These are phyloP conservation scores for Lepiota brunneoincarnata DNA, from an alignment of 768 basidiomycete species.

Conservation along the genomic window DNA sequence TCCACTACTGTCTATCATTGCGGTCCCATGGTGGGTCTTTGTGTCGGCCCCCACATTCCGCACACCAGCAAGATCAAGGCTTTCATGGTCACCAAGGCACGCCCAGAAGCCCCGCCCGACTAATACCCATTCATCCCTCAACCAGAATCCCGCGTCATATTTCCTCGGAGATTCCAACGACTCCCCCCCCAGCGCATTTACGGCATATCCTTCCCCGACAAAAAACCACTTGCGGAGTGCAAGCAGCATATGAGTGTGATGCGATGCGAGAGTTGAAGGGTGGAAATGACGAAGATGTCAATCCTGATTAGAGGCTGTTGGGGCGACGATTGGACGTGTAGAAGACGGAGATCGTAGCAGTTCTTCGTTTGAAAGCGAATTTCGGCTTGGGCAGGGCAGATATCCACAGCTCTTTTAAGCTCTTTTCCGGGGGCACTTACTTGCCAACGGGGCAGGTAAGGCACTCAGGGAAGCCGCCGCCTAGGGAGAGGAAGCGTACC, in stretches of 20 bases:
- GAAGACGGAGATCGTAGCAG: slow-evolving; percentile 14
- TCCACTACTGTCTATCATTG: slow-evolving; percentile 98
- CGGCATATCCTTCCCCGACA: slow-evolving; percentile 98
- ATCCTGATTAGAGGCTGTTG: not conserved
- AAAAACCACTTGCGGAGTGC: slow-evolving; percentile 92
- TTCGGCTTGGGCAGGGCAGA: slow-evolving; percentile 49
- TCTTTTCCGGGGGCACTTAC: slow-evolving; percentile 58
- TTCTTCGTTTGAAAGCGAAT: slow-evolving; percentile 61
- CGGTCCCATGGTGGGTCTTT: slow-evolving; percentile 97
- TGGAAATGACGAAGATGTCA: slow-evolving; percentile 9
- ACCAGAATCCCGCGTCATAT: slow-evolving; percentile 93
- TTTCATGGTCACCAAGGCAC: slow-evolving; percentile 92
- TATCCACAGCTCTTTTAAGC: slow-evolving; percentile 48
- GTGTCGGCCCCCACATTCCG: slow-evolving; percentile 95
- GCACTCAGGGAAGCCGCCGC: not conserved
- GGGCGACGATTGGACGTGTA: slow-evolving; percentile 6
- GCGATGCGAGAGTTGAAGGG: slow-evolving; percentile 41
- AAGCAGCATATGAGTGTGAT: slow-evolving; percentile 53
- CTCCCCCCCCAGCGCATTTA: slow-evolving; percentile 93
- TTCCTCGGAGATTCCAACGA: slow-evolving; percentile 94
- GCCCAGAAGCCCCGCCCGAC: not conserved
- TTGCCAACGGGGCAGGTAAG: slow-evolving; percentile 43
- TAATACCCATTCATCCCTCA: not conserved
- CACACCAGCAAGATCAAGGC: slow-evolving; percentile 98
- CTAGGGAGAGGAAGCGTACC: slow-evolving; percentile 10